These are phyloP conservation scores for Trichoderma guizhouense DNA, from an alignment of 2,329 filamentous ascomycete genomes.

Conservation along the genomic window DNA sequence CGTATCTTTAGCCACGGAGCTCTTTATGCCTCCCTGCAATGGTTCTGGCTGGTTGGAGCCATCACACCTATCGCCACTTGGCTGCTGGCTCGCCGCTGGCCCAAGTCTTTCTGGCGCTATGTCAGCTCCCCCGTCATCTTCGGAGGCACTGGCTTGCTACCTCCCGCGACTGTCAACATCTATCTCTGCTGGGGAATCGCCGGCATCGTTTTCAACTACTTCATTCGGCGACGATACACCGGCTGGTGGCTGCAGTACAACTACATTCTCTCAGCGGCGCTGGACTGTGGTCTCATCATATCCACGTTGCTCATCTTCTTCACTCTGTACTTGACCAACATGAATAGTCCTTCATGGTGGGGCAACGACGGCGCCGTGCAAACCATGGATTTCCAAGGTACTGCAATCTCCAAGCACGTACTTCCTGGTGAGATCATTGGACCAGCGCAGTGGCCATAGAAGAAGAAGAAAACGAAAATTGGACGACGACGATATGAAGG, in stretches of 20 bases:
- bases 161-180: constrained; percentile 67
- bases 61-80: constrained; percentile 61
- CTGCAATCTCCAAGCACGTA: constrained; percentile 43
- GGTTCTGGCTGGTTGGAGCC: constrained; percentile 68
- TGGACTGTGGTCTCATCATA: constrained; percentile 66
- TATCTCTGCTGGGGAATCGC: constrained; percentile 69
- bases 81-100: constrained; percentile 58
- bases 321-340: constrained; percentile 58
- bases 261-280: constrained; percentile 68
- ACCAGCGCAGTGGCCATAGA: constrained; percentile 43
- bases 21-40: constrained; percentile 62
- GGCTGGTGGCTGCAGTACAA: constrained; percentile 80
- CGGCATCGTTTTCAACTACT: constrained; percentile 66
- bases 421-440: constrained; percentile 49
- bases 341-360: constrained; percentile 58
- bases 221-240: constrained; percentile 59
- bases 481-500: not conserved
- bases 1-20: constrained; percentile 64
- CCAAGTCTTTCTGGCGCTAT: constrained; percentile 60
- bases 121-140: constrained; percentile 67
- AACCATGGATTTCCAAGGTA: constrained; percentile 45
- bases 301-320: constrained; percentile 69
- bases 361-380: constrained; percentile 49
- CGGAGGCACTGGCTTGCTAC: constrained; percentile 60
- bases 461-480: not conserved